Evolutionary conservation across 768 basidiomycete species (phyloP).

Genomic region (Russula griseocarnosa): DNA sequence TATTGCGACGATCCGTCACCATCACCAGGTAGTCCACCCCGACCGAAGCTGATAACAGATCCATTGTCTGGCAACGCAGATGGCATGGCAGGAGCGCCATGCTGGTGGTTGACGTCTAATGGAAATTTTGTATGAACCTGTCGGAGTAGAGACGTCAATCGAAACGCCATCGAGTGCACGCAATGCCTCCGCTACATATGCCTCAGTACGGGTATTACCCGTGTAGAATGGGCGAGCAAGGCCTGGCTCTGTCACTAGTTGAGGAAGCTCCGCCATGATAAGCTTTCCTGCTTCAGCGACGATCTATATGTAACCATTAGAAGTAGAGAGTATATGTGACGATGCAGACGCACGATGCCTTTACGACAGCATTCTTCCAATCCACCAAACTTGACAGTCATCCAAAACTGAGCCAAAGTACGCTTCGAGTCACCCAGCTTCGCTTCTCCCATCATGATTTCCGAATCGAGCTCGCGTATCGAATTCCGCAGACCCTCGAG

Average conservation of each 20-base stretch:
- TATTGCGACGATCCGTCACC: not conserved
- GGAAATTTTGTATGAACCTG: conserved; percentile 26
- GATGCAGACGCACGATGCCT: conserved; percentile 44
- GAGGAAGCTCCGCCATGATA: conserved; percentile 59
- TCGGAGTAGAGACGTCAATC: conserved; percentile 41
- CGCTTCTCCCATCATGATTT: conserved; percentile 81
- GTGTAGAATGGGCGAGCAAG: conserved; percentile 68
- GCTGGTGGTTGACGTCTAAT: not conserved
- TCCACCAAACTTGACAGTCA: conserved; percentile 86
- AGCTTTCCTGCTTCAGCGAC: conserved; percentile 54
- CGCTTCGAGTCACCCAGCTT: conserved; percentile 82
- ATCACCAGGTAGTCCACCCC: not conserved
- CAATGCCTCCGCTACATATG: conserved; percentile 59
- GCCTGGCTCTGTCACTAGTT: conserved; percentile 78
- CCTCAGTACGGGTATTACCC: conserved; percentile 58
- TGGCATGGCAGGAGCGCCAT: not conserved
- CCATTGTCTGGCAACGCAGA: not conserved
- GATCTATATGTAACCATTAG: conserved; percentile 38
- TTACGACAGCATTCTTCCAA: conserved; percentile 82
- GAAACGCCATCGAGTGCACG: conserved; percentile 50
- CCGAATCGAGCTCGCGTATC: conserved; percentile 71
- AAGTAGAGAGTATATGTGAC: not conserved
- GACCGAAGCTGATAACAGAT: not conserved
- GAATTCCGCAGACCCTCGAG: conserved; percentile 70
- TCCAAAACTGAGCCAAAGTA: conserved; percentile 57